A percentile compares a stretch with the other conserved stretches of the same genome.
phyloP scores from a whole-genome alignment of 2,329 filamentous ascomycete species.

The Catunica adiposa region DNA sequence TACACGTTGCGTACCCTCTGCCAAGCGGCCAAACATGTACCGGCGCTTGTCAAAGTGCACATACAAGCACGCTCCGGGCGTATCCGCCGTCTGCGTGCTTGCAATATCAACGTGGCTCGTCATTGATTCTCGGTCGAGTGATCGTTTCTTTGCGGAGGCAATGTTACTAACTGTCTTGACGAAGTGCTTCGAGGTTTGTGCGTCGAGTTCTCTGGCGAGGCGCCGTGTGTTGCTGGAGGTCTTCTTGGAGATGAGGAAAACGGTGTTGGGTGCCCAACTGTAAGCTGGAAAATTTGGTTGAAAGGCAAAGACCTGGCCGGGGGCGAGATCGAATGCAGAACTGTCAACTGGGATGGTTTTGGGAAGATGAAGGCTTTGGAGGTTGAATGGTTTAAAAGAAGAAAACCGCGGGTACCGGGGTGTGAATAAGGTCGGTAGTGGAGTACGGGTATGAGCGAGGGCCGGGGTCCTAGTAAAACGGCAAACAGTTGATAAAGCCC shows the following conservation, averaged over 20 bases:
- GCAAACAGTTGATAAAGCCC: not conserved
- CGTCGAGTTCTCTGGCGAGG: not conserved
- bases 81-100: constrained; percentile 75
- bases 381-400: not conserved
- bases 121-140: constrained; percentile 38
- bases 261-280: constrained; percentile 10
- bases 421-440: not conserved
- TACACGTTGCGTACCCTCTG: constrained; percentile 73
- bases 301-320: constrained; percentile 9
- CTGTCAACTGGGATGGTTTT: constrained; percentile 7
- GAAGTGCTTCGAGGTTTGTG: not conserved
- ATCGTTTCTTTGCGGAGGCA: not conserved
- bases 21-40: constrained; percentile 70
- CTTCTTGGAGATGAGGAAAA: constrained; percentile 13
- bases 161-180: not conserved
- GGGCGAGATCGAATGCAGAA: constrained; percentile 5
- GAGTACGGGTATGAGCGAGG: not conserved
- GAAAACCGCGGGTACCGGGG: not conserved
- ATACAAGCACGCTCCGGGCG: constrained; percentile 58
- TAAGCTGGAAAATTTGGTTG: constrained; percentile 5
- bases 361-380: not conserved
- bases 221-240: not conserved
- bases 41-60: constrained; percentile 67
- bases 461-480: not conserved
- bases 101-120: constrained; percentile 57